Base-by-base conservation (phyloP, 768 basidiomycete genomes). In the Lactarius indigo region DNA sequence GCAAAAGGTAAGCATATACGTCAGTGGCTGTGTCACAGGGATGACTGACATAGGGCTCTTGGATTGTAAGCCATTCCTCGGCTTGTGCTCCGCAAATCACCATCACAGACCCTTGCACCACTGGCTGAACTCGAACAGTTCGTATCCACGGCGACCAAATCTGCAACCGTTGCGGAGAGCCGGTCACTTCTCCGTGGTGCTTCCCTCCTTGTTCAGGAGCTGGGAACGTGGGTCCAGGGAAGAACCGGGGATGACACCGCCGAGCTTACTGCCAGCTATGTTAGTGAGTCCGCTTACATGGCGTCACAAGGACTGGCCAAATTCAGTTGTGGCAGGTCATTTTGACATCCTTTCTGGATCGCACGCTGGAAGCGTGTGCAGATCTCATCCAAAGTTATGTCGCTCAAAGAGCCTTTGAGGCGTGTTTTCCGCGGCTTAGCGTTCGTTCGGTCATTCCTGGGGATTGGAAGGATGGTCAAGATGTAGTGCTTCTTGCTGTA, bases 61-160 rank as follows among this genome's bases (percentile, higher is more conserved):
- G 50, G 23, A 26, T 12, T 61, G 13, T 50, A 76, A 76, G 75
- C 74, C 3, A 68, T 75, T 10, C 74, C 75, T 37, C 74, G 72
- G 9, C 64, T 74, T 23, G 61, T 37, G 15, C 37, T 59, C 35
- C 69, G 70, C n/a, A 65, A 65, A 37, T 57, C 50, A 1, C 62
- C 59, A 30, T 70, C 70, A 12, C 57, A 63, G 28, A 59, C 63
- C 10, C 62, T 67, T 5, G 54, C 63, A n/a, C 30, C 47, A 10
- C 20, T 70, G 9, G 42, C 55, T 35, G 70, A 69, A 56, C 61
- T 70, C 44, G 59, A 64, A 42, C 59, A 37, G 33, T 47, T 70
- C 17, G 28, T 71, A 17, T 61, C 56, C 1, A 26, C 35, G 18
- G 63, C 52, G 5, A 35, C 70, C 8, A 37, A 26, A 18, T 5